Base-by-base conservation (phyloP, 345 rosid species). In the Theobroma cacao region DNA sequence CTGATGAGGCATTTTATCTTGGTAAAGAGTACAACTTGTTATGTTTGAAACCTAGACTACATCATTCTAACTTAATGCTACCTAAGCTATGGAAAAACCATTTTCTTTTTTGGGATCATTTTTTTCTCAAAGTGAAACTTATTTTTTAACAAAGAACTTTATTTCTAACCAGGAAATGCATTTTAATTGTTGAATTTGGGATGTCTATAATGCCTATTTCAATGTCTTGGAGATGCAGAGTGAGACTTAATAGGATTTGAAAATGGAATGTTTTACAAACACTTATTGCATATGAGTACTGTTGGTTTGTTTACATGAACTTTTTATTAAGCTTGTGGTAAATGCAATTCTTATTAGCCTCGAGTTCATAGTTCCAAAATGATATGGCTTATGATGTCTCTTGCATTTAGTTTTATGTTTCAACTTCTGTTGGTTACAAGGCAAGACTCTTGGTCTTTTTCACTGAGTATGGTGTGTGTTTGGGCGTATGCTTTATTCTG, bases 1-100 rank as follows among this genome's bases (percentile, higher is more conserved):
- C 3, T 70, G 59, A 48, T 20, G 38, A 30, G 67, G 55, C 59
- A 38, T n/a, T 68, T n/a, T 59, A 62, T 80, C 63, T 48, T 60
- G 59, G 40, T 47, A 47, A 26, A 68, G 55, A 69, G 40, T 69
- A 47, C 22, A 45, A 28, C 15, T 28, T 43, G 7, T 68, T 14
- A 26, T 43, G 34, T 43, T 43, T 26, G 22, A 43, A 68, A 43
- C 33, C 36, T 68, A 24, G 33, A 41, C 28, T 36, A 65, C 33
- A 24, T 41, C 52, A 68, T 24, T 28, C 13, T 47, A 15, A 47
- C 40, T 45, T 45, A 38, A 7, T 69, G 38, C 24, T 69, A 47
- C 24, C 40, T 8, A 45, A n/a, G 58, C 28, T 47, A 45, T 69
- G 40, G 13, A 28, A 45, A 53, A 69, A 17, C n/a, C 9, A 1